Percentiles rank a stretch among this genome's conserved stretches.
Conservation (phyloP, 768 basidiomycete species). For the Leccinum variicolor region DNA sequence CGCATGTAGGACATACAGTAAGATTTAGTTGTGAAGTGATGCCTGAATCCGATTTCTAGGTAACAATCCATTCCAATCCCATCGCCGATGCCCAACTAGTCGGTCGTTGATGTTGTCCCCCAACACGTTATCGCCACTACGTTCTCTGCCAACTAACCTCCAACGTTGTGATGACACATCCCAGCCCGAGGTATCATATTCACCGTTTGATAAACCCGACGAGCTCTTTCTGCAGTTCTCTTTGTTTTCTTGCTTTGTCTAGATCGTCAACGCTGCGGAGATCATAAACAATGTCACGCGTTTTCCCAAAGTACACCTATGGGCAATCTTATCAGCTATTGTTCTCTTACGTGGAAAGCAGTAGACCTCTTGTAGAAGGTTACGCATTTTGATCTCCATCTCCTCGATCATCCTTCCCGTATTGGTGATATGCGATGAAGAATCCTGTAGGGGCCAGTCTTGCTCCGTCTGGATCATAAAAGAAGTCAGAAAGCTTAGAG, state of each 20-base stretch:
- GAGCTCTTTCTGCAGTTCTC: conserved; percentile 88
- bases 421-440: conserved; percentile 85
- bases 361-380: conserved; percentile 80
- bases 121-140: not conserved
- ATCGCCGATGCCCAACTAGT: conserved; percentile 69
- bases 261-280: conserved; percentile 85
- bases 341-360: not conserved
- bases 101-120: conserved; percentile 19
- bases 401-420: conserved; percentile 97
- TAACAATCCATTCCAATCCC: conserved; percentile 93
- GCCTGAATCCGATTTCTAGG: conserved; percentile 36
- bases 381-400: conserved; percentile 99
- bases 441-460: conserved; percentile 78
- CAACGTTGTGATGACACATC: conserved; percentile 9
- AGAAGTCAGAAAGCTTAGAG: conserved; percentile 4
- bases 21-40: not conserved
- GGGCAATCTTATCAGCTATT: conserved; percentile 8
- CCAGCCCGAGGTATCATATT: conserved; percentile 17
- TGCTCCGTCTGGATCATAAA: conserved; percentile 64
- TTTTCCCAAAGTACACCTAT: conserved; percentile 94
- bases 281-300: conserved; percentile 91
- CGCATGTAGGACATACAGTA: conserved; percentile 51
- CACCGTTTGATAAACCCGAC: conserved; percentile 80
- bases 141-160: conserved; percentile 1
- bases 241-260: conserved; percentile 75